Evolutionary conservation across 352 stramenopile species (phyloP), one percentile per base, ranked within the genome.

Genomic region (Pythium diclinum): DNA sequence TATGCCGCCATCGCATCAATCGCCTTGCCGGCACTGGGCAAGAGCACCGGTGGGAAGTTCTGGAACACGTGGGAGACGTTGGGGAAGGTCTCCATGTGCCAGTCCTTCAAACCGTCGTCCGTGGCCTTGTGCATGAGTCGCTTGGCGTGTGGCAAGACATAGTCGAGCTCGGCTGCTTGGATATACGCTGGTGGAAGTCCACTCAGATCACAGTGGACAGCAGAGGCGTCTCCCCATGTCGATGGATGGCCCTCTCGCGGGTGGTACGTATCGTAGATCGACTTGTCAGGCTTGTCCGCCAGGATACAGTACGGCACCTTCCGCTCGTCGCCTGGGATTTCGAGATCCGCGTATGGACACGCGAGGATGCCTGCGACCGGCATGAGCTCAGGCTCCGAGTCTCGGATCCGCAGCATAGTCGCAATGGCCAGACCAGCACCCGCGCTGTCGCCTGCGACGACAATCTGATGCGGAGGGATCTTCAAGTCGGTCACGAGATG

Each of bases 321-420:
- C 7, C 65, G 65, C 25, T 71, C 65, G 23, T 71, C 65, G 16
- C 46, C 51, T 3, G 28, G 33, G 4, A 21, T 58, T 53, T 78
- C 72, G 1, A 87, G 61, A 60, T 87, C 78, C 3, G 80, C 73
- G 23, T 76, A 78, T 5, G 77, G 78, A 56, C 75, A 79, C 21
- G 65, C 56, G 0, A 73, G 38, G 54, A 88, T 64, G 0, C 69
- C 73, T 3, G 75, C 79, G 1, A 74, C 28, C 0, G 76, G 76
- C 17, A 79, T 54, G 10, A 57, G 69, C 33, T 69, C 77, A 0
- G 67, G 67, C 21, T 33, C 60, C 36, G 44, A 76, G 69, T 51
- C 78, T 61, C 21, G 61, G 1, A 70, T 23, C 10, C 67, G 67
- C 3, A 73, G 44, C 51, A 73, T 34, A 4, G 57, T 67, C 49